Percentiles rank a stretch among this genome's conserved stretches.
Conservation (phyloP, 306 rosid genomes). For the Cucurbita moschata region DNA sequence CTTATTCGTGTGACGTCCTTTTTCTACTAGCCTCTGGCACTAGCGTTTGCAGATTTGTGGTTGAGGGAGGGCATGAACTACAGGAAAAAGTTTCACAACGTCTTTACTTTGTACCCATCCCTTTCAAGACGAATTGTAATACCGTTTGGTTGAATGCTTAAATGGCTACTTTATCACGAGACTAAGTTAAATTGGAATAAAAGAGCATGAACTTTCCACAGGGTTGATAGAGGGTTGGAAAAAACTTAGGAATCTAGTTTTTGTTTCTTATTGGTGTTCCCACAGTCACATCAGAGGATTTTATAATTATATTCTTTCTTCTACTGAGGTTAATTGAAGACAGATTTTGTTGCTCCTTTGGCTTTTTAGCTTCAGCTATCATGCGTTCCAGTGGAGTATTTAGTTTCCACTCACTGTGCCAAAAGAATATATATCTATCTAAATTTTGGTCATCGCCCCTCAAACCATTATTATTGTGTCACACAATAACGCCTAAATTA, state of each 20-base stretch:
- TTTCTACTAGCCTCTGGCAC: neutral
- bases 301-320: neutral
- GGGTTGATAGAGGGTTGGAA: neutral
- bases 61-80: neutral
- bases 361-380: neutral
- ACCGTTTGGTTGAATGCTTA: neutral
- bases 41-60: neutral
- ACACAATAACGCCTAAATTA: neutral
- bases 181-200: neutral
- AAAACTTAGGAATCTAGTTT: neutral
- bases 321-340: neutral
- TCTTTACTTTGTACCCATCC: neutral
- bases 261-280: neutral
- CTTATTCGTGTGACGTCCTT: neutral
- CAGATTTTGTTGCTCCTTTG: neutral
- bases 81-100: neutral
- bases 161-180: neutral
- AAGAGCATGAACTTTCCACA: neutral
- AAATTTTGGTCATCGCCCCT: neutral
- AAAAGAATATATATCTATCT: neutral
- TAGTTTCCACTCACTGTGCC: neutral
- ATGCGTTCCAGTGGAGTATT: neutral
- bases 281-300: neutral
- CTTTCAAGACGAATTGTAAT: neutral
- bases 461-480: neutral